Evolutionary conservation across 2,329 filamentous ascomycete species (phyloP).

Genomic region (Trichoderma hamatum): DNA sequence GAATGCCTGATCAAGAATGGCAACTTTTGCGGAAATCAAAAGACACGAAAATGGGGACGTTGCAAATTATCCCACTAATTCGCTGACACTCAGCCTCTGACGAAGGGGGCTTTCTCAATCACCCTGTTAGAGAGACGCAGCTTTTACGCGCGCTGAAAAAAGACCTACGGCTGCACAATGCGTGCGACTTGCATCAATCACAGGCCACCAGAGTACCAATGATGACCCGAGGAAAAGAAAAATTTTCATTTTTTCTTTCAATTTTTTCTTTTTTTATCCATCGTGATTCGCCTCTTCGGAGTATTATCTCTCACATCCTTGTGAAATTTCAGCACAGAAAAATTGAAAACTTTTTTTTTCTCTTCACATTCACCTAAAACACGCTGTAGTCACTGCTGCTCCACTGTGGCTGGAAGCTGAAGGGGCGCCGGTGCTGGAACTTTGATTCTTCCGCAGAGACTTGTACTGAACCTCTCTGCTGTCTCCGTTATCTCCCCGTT

Average conservation of each 20-base stretch:
- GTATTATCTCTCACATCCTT: slow-evolving; percentile 3
- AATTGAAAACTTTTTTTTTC: not conserved
- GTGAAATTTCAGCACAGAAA: not conserved
- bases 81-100: slow-evolving; percentile 1
- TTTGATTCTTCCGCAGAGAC: not conserved
- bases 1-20: not conserved
- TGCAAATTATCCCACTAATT: not conserved
- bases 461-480: not conserved
- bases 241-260: not conserved
- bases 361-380: not conserved
- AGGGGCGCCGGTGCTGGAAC: slow-evolving; percentile 2
- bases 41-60: not conserved
- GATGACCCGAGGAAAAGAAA: not conserved
- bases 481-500: slow-evolving; percentile 8
- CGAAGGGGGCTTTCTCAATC: not conserved
- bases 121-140: not conserved
- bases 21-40: not conserved
- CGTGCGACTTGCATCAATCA: not conserved
- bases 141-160: not conserved
- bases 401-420: slow-evolving; percentile 4
- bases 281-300: not conserved
- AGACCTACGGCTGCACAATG: not conserved
- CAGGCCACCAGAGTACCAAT: not conserved
- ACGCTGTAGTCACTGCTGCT: not conserved
- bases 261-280: not conserved